Percentiles rank a stretch among this genome's conserved stretches.
Conservation (phyloP, 2,329 filamentous ascomycete genomes). For the Metarhizium brunneum region DNA sequence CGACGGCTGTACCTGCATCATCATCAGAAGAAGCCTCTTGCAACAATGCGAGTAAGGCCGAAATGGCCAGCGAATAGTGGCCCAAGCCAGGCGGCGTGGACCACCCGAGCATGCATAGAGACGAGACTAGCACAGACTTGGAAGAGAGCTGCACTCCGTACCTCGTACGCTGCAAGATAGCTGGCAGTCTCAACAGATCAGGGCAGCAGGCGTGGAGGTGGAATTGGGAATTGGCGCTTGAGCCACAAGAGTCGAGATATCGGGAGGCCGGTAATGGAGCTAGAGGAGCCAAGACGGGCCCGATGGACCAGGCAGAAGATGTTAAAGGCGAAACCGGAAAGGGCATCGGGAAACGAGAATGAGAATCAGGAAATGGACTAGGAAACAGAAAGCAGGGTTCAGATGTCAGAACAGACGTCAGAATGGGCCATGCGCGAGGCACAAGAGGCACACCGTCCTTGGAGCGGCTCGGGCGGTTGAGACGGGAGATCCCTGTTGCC, state of each 20-base stretch:
- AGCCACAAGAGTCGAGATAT: neutral
- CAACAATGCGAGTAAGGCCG: too few relatives aligned
- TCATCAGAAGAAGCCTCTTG: neutral
- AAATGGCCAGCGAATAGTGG: too few relatives aligned
- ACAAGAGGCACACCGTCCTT: neutral
- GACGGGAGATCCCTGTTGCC: neutral
- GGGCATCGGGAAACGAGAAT: neutral
- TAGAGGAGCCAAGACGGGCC: neutral
- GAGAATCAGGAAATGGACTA: neutral
- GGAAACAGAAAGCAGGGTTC: neutral
- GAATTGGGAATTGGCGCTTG: neutral
- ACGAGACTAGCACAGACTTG: neutral
- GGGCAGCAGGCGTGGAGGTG: neutral
- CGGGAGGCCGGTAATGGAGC: neutral
- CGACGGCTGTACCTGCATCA: neutral
- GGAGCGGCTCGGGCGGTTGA: neutral
- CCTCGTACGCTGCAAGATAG: neutral
- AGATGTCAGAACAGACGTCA: neutral
- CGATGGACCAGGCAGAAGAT: neutral
- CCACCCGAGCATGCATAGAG: neutral
- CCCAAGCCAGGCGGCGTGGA: too few relatives aligned
- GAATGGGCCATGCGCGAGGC: neutral
- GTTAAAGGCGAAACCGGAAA: neutral
- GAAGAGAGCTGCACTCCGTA: neutral
- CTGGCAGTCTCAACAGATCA: neutral